A percentile compares a stretch with the other conserved stretches of the same genome.
Evolutionary conservation across 495 filamentous ascomycete genomes (phyloP).

Genomic region (Hyaloscypha hepaticicola): DNA sequence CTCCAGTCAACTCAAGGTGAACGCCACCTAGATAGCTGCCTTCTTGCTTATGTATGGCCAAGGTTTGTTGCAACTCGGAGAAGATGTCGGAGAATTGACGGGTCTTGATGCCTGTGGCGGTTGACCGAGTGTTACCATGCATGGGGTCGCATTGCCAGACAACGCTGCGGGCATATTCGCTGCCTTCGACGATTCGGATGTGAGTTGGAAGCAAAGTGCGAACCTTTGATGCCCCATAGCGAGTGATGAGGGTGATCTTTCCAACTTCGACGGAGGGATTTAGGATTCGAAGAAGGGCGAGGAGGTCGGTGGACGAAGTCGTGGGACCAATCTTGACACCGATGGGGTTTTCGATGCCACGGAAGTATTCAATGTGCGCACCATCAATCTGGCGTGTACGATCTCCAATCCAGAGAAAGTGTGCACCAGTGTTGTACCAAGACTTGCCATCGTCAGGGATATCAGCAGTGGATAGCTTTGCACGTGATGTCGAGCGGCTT

Average conservation of each 20-base stretch:
- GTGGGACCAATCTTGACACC: constrained; percentile 94
- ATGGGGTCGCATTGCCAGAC: constrained; percentile 99
- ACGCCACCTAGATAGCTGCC: constrained; percentile 88
- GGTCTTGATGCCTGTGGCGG: constrained; percentile 78
- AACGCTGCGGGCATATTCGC: constrained; percentile 67
- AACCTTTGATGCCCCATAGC: constrained; percentile 81
- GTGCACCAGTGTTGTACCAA: constrained; percentile 89
- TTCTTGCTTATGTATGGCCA: constrained; percentile 79
- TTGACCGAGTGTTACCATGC: constrained; percentile 84
- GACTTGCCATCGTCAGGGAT: constrained; percentile 37
- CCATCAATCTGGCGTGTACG: constrained; percentile 89
- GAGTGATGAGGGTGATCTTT: constrained; percentile 93
- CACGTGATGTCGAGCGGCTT: constrained; percentile 25
- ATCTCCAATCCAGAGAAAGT: constrained; percentile 98
- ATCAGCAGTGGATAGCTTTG: background rate
- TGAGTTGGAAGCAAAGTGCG: constrained; percentile 69
- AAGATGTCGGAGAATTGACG: constrained; percentile 84
- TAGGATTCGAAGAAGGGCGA: constrained; percentile 73
- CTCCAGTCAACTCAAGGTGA: constrained; percentile 92
- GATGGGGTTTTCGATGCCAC: constrained; percentile 91
- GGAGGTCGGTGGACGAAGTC: constrained; percentile 70
- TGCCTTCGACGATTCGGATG: constrained; percentile 78
- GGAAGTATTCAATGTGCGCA: constrained; percentile 96
- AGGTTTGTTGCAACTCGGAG: constrained; percentile 73
- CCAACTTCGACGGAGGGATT: constrained; percentile 80